Conservation (phyloP, 768 basidiomycete genomes). For the Mycena chlorophos region DNA sequence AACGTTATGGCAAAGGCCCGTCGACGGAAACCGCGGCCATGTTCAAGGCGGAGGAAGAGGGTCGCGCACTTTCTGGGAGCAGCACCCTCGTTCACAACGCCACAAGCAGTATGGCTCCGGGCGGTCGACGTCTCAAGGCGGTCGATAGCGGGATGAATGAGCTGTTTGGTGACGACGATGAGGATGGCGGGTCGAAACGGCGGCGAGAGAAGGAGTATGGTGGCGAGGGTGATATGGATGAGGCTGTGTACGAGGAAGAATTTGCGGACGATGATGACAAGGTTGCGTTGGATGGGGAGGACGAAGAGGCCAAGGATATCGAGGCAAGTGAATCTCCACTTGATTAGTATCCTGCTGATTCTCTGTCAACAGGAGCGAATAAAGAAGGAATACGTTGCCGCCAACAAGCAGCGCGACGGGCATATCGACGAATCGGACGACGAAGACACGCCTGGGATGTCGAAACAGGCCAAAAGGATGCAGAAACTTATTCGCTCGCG, state of each 20-base stretch:
- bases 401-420: constrained; percentile 72
- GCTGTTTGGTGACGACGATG: constrained; percentile 70
- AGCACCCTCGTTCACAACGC: constrained; percentile 49
- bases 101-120: constrained; percentile 64
- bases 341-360: constrained; percentile 12
- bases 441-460: constrained; percentile 57
- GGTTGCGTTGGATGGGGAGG: constrained; percentile 68
- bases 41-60: constrained; percentile 66
- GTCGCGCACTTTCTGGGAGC: constrained; percentile 39
- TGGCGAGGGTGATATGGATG: constrained; percentile 80
- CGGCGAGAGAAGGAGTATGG: constrained; percentile 61
- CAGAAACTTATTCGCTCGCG: constrained; percentile 83
- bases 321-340: constrained; percentile 49
- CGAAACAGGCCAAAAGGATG: constrained; percentile 75
- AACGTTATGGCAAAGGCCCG: constrained; percentile 56
- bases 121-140: constrained; percentile 62
- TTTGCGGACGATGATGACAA: constrained; percentile 89
- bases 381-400: constrained; percentile 77
- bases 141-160: constrained; percentile 67
- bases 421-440: constrained; percentile 77
- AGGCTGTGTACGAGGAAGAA: constrained; percentile 79
- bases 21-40: constrained; percentile 66
- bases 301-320: constrained; percentile 82
- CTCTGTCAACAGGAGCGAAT: constrained; percentile 62
- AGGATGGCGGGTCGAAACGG: constrained; percentile 49